These are phyloP conservation scores for Salix arbutifolia DNA, from an alignment of 345 rosid genomes.

Conservation along the genomic window DNA sequence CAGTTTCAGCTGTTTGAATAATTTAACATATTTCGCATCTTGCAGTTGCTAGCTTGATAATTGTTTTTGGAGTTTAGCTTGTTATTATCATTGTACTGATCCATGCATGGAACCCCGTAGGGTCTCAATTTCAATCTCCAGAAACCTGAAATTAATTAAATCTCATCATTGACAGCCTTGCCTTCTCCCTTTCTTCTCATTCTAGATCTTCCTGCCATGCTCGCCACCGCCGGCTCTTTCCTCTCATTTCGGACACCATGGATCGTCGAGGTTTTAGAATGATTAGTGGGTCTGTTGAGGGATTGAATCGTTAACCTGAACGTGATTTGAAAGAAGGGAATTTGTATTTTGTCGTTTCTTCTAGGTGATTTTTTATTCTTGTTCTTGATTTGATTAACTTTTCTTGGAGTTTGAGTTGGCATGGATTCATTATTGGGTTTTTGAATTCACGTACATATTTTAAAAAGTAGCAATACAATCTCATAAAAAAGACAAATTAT, in stretches of 20 bases:
- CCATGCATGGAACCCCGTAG: neutral
- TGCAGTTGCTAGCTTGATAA: neutral
- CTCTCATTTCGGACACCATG: too few relatives aligned
- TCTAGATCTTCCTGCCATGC: too few relatives aligned
- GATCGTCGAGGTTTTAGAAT: too few relatives aligned
- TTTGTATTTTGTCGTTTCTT: conserved; percentile 63
- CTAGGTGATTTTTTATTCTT: conserved; percentile 36
- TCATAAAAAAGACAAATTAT: too few relatives aligned
- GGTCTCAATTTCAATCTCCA: neutral
- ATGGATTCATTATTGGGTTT: neutral
- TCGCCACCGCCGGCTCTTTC: too few relatives aligned
- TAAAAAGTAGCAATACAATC: too few relatives aligned
- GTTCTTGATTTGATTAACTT: neutral
- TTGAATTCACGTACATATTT: too few relatives aligned
- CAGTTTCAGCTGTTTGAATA: neutral
- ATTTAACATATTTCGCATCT: neutral
- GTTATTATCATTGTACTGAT: too few relatives aligned
- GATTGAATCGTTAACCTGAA: conserved; percentile 52
- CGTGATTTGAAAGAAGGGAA: conserved; percentile 64
- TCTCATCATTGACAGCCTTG: too few relatives aligned
- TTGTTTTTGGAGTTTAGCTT: too few relatives aligned
- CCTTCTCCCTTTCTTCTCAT: too few relatives aligned
- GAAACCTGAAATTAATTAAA: too few relatives aligned
- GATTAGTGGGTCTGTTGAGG: conserved; percentile 16
- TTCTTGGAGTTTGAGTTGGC: neutral